phyloP scores from a whole-genome alignment of 441 rosid genomes.

The Pelargonium citronellum region DNA sequence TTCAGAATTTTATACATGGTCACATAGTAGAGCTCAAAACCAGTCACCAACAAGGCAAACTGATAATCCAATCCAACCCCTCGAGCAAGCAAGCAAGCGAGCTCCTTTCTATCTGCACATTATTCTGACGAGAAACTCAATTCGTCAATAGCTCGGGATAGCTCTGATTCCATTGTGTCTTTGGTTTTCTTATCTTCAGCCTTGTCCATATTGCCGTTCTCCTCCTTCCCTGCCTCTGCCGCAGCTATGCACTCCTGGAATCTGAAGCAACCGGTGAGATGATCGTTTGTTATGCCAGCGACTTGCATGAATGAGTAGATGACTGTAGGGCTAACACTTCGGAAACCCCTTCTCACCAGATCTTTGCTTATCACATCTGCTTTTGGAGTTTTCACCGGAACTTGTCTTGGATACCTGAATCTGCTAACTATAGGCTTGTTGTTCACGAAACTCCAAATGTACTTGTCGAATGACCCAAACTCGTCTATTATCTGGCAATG shows the following conservation, averaged over 20 bases:
- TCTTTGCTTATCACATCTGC: conserved; percentile 85
- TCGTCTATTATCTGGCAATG: conserved; percentile 69
- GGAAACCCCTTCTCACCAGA: conserved; percentile 79
- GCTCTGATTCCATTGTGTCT: conserved; percentile 26
- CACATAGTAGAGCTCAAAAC: too few species aligned
- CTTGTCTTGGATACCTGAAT: conserved; percentile 74
- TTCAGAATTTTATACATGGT: neutral
- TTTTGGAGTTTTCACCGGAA: conserved; percentile 76
- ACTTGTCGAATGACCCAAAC: conserved; percentile 75
- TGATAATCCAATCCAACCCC: too few species aligned
- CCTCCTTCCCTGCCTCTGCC: conserved; percentile 44
- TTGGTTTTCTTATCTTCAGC: conserved; percentile 21
- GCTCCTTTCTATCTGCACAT: neutral
- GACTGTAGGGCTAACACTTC: conserved; percentile 76
- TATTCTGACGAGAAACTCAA: conserved; percentile 44
- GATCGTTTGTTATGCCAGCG: conserved; percentile 70
- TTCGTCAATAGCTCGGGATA: conserved; percentile 43
- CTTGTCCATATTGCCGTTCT: conserved; percentile 21
- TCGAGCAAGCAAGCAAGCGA: too few species aligned
- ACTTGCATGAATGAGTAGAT: conserved; percentile 83
- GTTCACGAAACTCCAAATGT: conserved; percentile 86
- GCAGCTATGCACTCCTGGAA: conserved; percentile 61
- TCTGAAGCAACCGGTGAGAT: conserved; percentile 72
- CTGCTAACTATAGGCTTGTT: conserved; percentile 61
- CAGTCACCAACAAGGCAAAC: too few species aligned